phyloP scores from a whole-genome alignment of 768 basidiomycete species.

The Erythrobasidium yunnanense region DNA sequence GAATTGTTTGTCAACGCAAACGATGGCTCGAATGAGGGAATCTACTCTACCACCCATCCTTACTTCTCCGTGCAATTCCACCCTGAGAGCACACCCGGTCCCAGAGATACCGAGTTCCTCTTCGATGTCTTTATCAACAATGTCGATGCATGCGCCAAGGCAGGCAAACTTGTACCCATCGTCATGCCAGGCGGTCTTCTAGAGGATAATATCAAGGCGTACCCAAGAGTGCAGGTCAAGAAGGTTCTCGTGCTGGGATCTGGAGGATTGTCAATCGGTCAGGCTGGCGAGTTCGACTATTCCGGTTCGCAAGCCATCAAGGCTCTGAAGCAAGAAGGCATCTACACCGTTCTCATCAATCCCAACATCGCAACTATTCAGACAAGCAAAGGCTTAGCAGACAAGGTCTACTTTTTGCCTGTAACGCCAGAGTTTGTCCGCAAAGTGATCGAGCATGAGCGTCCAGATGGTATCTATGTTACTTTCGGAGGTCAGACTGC shows the following conservation, averaged over 20 bases:
- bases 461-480: constrained; percentile 96
- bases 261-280: constrained; percentile 93
- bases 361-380: constrained; percentile 99
- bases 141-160: constrained; percentile 43
- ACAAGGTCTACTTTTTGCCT: constrained; percentile 98
- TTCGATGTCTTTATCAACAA: constrained; percentile 95
- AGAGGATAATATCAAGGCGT: constrained; percentile 65
- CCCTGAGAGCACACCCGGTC: constrained; percentile 91
- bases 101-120: constrained; percentile 94
- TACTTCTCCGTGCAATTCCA: constrained; percentile 99
- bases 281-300: constrained; percentile 99
- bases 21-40: constrained; percentile 93
- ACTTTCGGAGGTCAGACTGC: constrained; percentile 98
- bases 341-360: constrained; percentile 96
- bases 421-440: constrained; percentile 96
- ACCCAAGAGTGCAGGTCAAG: constrained; percentile 57
- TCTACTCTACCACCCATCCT: constrained; percentile 81
- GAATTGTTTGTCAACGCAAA: constrained; percentile 94
- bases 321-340: constrained; percentile 95
- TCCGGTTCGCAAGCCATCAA: constrained; percentile 99
- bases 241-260: constrained; percentile 97
- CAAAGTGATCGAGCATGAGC: constrained; percentile 97
- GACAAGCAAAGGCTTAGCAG: constrained; percentile 90
- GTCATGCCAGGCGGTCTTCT: constrained; percentile 49
- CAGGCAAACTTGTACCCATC: constrained; percentile 43